Evolutionary conservation across 768 basidiomycete genomes (phyloP), one percentile per base, ranked within the genome.

Genomic region (Tylopilus plumbeoviolaceoides): DNA sequence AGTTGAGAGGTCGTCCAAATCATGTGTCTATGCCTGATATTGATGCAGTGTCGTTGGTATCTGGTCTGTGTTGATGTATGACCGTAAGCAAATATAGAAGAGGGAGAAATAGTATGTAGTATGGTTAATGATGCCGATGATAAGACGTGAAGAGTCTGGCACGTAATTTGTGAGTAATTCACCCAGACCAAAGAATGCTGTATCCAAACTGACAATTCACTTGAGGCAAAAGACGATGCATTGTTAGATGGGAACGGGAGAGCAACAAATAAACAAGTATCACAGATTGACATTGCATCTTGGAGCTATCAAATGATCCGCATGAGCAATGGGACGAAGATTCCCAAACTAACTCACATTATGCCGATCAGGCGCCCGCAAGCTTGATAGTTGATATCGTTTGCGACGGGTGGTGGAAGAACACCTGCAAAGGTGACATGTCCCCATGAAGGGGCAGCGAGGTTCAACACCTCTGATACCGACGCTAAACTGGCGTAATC

Each of bases 381-480:
- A 57, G 71, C 52, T 55, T 47, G 49, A 54, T 54, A 64, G 68
- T 23, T 54, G 65, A 49, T 73, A 41, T 61, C 64, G 6, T 56
- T 57, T 28, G 43, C 44, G 31, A n/a, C n/a, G n/a, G n/a, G n/a
- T n/a, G n/a, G n/a, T n/a, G n/a, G n/a, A n/a, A n/a, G n/a, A n/a
- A n/a, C n/a, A n/a, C n/a, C n/a, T n/a, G n/a, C n/a, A n/a, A n/a
- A n/a, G n/a, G n/a, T n/a, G n/a, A n/a, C n/a, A n/a, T n/a, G n/a
- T n/a, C n/a, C n/a, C n/a, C n/a, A n/a, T n/a, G n/a, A n/a, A n/a
- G n/a, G n/a, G n/a, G 61, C 70, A 9, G 70, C 58, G 31, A 86
- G 52, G 53, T 85, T 80, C 52, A 87, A 64, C 3, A 85, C 20
- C 58, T 87, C n/a, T n/a, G n/a, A n/a, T n/a, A n/a, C n/a, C n/a